Percentiles rank a stretch among this genome's conserved stretches.
These are phyloP conservation scores for Phalaenopsis aphrodite DNA, from an alignment of 106 monocot species.

Conservation along the genomic window DNA sequence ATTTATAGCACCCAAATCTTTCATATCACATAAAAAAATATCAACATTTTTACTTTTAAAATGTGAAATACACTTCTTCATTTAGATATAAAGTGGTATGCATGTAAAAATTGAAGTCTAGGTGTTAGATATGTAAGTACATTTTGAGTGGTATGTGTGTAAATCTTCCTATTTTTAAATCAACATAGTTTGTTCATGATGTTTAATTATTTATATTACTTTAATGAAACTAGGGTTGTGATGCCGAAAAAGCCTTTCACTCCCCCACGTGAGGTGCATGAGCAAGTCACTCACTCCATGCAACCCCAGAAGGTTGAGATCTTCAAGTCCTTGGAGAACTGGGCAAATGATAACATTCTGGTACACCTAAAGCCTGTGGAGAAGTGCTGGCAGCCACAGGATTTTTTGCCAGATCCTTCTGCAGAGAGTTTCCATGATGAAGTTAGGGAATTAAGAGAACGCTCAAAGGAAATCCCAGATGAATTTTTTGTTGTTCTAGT, in stretches of 20 bases:
- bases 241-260: constrained; percentile 32
- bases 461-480: constrained; percentile 53
- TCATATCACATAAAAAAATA: too few relatives aligned
- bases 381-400: constrained; percentile 67
- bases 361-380: constrained; percentile 49
- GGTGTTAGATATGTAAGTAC: too few relatives aligned
- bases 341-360: constrained; percentile 48
- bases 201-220: background rate
- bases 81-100: too few relatives aligned
- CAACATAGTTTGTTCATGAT: background rate
- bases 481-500: constrained; percentile 60
- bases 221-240: constrained; percentile 21
- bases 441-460: constrained; percentile 35
- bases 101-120: too few relatives aligned
- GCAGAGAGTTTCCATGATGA: constrained; percentile 41
- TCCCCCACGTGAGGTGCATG: constrained; percentile 56
- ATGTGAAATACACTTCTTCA: too few relatives aligned
- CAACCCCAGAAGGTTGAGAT: constrained; percentile 53
- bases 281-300: constrained; percentile 59
- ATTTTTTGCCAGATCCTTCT: constrained; percentile 45
- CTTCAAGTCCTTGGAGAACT: constrained; percentile 39
- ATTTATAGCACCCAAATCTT: too few relatives aligned
- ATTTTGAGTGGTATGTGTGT: too few relatives aligned
- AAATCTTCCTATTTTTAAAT: background rate
- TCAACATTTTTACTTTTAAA: too few relatives aligned